phyloP scores from a whole-genome alignment of 257 asterid genomes.

The Hygrophila difformis region DNA sequence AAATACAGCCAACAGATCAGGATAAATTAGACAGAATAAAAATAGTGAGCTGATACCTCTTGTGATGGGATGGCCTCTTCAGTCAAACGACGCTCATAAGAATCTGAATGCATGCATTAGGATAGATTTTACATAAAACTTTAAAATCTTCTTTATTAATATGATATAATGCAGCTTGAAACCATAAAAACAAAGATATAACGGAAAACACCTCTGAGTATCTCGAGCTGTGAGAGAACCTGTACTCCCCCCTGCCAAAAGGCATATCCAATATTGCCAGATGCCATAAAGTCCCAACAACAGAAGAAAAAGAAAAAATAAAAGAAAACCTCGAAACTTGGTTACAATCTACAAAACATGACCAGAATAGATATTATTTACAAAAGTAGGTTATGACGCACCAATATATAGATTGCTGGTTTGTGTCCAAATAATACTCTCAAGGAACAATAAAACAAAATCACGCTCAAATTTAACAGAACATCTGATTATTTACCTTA shows the following conservation, averaged over 20 bases:
- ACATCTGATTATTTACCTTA: slow-evolving; percentile 29
- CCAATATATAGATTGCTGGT: too few species aligned
- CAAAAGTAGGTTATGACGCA: not conserved
- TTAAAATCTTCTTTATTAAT: not conserved
- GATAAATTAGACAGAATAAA: slow-evolving; percentile 4
- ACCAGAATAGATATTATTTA: not conserved
- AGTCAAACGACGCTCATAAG: slow-evolving; percentile 20
- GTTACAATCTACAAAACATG: not conserved
- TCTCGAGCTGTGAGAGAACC: slow-evolving; percentile 54
- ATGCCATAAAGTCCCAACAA: too few species aligned
- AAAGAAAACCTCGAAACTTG: slow-evolving; percentile 7
- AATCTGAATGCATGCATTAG: slow-evolving; percentile 36
- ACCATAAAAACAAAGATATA: slow-evolving; percentile 11
- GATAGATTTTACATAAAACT: slow-evolving; percentile 7
- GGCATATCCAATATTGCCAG: slow-evolving; percentile 1
- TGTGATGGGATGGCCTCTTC: slow-evolving; percentile 23
- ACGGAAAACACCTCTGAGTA: slow-evolving; percentile 38
- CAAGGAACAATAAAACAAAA: too few species aligned
- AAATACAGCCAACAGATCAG: slow-evolving; percentile 1
- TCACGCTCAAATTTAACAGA: not conserved
- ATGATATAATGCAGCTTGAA: not conserved
- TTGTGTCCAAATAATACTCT: too few species aligned
- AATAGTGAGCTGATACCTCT: too few species aligned
- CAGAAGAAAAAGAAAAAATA: not conserved
- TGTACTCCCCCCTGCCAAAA: slow-evolving; percentile 39